Evolutionary conservation across 192 early-diverging fungal genomes (phyloP).

Genomic region (Linderina pennispora): DNA sequence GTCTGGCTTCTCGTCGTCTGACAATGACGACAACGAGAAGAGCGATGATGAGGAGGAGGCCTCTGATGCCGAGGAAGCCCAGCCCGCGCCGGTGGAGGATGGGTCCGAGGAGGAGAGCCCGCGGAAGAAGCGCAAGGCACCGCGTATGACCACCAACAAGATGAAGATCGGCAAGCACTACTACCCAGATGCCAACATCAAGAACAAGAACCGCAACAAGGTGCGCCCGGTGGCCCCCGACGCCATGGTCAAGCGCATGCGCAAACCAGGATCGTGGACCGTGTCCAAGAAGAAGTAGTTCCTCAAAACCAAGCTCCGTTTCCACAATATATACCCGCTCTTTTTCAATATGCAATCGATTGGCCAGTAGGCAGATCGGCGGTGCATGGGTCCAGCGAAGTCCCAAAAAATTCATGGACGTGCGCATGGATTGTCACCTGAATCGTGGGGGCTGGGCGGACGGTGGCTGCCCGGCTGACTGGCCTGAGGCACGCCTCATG

Average conservation of each 20-base stretch:
- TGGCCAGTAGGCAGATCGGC: no score
- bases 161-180: constrained; percentile 84
- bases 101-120: constrained; percentile 8
- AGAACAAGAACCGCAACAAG: constrained; percentile 88
- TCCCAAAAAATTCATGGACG: no score
- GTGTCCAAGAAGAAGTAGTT: constrained; percentile 28
- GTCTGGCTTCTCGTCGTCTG: constrained; percentile 32
- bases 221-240: constrained; percentile 61
- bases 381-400: no score
- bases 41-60: constrained; percentile 37
- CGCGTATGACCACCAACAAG: constrained; percentile 91
- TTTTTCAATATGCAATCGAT: constrained; percentile 1
- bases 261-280: constrained; percentile 41
- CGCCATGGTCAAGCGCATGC: constrained; percentile 42
- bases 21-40: constrained; percentile 44
- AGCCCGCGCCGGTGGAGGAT: constrained; percentile 23
- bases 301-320: no score
- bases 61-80: constrained; percentile 31
- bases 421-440: no score
- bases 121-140: constrained; percentile 53
- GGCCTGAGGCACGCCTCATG: no score
- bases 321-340: no score
- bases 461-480: no score
- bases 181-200: constrained; percentile 92
- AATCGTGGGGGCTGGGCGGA: no score